Conservation (phyloP, 129 eudicot genomes). For the Flaveria trinervia region DNA sequence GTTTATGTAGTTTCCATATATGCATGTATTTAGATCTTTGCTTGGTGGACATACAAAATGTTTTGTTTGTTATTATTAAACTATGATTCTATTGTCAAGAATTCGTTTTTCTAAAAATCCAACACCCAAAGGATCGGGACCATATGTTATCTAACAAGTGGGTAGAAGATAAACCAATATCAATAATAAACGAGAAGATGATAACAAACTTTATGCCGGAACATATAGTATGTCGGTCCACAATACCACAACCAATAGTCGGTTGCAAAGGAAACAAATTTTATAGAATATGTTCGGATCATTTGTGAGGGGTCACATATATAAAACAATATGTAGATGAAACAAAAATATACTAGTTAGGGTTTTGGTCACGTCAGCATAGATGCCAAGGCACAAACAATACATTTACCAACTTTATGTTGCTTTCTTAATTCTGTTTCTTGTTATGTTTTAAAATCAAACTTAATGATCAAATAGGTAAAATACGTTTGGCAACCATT, state of each 20-base stretch:
- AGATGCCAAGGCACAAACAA: conserved; percentile 2
- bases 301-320: background rate
- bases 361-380: conserved; percentile 1
- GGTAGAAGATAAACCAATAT: background rate
- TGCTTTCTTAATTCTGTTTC: background rate
- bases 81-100: background rate
- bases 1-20: background rate
- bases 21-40: background rate
- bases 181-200: background rate
- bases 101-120: background rate
- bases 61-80: background rate
- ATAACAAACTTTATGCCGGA: background rate
- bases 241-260: background rate
- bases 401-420: background rate
- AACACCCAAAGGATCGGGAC: background rate
- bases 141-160: background rate
- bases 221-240: no score
- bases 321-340: background rate
- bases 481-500: background rate
- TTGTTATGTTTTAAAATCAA: background rate
- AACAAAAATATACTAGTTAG: background rate
- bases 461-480: background rate
- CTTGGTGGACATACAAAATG: no score
- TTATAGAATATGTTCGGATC: background rate
- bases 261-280: background rate